A percentile compares a stretch with the other conserved stretches of the same genome.
These are phyloP conservation scores for Coniophora puteana DNA, from an alignment of 1,284 basidiomycete species.

Conservation along the genomic window DNA sequence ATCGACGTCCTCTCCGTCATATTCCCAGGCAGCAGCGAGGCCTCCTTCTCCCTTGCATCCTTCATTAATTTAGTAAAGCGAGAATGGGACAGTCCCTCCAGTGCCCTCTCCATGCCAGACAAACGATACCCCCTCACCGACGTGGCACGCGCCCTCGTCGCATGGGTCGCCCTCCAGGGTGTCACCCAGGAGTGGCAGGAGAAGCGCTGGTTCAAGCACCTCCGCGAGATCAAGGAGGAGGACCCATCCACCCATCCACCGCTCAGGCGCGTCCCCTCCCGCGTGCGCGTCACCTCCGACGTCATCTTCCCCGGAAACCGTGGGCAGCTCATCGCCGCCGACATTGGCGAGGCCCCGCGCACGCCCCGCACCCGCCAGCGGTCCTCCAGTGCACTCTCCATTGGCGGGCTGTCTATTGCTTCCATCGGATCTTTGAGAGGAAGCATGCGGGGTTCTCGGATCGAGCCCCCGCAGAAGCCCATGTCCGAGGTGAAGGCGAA, in stretches of 20 bases:
- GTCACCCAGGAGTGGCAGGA: slow-evolving; percentile 78
- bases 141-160: slow-evolving; percentile 63
- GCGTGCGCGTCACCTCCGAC: slow-evolving; percentile 66
- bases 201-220: slow-evolving; percentile 56
- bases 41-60: slow-evolving; percentile 74
- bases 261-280: slow-evolving; percentile 41
- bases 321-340: slow-evolving; percentile 68
- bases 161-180: slow-evolving; percentile 74
- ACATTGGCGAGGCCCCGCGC: slow-evolving; percentile 57
- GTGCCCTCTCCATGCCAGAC: slow-evolving; percentile 50
- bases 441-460: slow-evolving; percentile 12
- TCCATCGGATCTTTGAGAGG: slow-evolving; percentile 25
- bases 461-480: slow-evolving; percentile 31
- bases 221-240: slow-evolving; percentile 63
- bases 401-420: slow-evolving; percentile 21
- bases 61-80: slow-evolving; percentile 69
- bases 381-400: slow-evolving; percentile 24
- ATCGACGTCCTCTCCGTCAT: slow-evolving; percentile 68
- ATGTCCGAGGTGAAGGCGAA: slow-evolving; percentile 59
- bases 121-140: slow-evolving; percentile 61
- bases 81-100: slow-evolving; percentile 62
- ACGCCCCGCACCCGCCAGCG: slow-evolving; percentile 21
- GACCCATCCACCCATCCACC: slow-evolving; percentile 32
- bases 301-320: slow-evolving; percentile 57
- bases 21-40: slow-evolving; percentile 72